Base-by-base conservation (phyloP, 306 rosid species). In the Cercis canadensis region DNA sequence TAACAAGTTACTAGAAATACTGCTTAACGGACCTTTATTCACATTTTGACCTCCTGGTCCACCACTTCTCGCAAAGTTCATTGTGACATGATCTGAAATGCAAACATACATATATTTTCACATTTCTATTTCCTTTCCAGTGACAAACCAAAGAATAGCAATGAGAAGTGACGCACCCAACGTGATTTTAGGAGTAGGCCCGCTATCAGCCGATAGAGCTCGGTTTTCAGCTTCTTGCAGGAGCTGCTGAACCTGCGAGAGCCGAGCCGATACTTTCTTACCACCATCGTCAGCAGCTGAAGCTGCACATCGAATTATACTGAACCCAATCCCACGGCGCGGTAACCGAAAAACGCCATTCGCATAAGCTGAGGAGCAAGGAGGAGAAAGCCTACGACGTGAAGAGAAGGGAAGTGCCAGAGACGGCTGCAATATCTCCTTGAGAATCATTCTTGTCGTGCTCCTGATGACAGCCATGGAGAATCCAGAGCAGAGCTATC, bases 31-130 rank as follows among this genome's bases (percentile, higher is more conserved):
- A 88, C 97, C 96, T 86, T 93, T 90, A 78, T 90, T 93, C 11
- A 93, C 97, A 80, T 88, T 93, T 82, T 93, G 98, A 52, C 98
- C 98, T 36, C 98, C 97, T 59, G 98, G 97, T 13, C 98, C 98
- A 47, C 98, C 97, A 65, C 98, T 93, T 86, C 98, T 85, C 2
- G 96, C 96, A 85, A 88, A 93, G 62, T 39, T 85, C 60, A 93
- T 92, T 32, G 80, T 81, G 21, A 93, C 98, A 55, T 87, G 87
- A 62, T 93, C 98, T 93, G 73, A 56, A 82, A 52, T 49, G 18
- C 61, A 56, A 53, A 4, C 10, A 8, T 7, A 21, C 11, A 6
- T 37, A 5, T 37, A 5, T 0, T n/a, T 44, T 15, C 11, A 24
- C 15, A 39, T n/a, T 52, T 44, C 0, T n/a, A 39, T 45, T 40